A percentile compares a stretch with the other conserved stretches of the same genome.
Evolutionary conservation across 2,329 filamentous ascomycete species (phyloP).

Genomic region (Nannizziopsis barbatae): DNA sequence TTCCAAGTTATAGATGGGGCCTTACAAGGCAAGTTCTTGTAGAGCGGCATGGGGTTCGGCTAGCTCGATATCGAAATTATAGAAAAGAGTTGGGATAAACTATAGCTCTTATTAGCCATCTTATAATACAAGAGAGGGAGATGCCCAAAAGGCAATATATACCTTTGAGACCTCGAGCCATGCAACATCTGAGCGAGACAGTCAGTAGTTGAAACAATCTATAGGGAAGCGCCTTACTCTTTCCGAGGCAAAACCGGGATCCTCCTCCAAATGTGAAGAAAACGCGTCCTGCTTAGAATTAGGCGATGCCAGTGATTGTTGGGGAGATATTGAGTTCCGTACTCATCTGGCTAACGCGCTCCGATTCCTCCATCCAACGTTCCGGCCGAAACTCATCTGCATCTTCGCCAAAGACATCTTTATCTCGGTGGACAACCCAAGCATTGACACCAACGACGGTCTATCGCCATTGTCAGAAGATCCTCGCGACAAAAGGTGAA

Average conservation of each 20-base stretch:
- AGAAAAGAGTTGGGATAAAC: neutral
- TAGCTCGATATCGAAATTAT: neutral
- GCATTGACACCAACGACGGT: conserved; percentile 65
- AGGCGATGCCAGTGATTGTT: neutral
- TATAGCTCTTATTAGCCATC: neutral
- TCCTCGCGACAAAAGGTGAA: too few species aligned
- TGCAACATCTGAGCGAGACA: neutral
- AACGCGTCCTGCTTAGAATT: neutral
- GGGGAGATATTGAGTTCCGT: neutral
- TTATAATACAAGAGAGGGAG: neutral
- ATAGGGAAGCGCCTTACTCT: neutral
- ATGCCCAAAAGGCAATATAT: neutral
- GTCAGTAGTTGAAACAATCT: neutral
- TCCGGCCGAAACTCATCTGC: conserved; percentile 19
- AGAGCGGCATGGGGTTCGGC: neutral
- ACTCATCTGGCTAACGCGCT: neutral
- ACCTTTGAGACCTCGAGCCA: conserved; percentile 5
- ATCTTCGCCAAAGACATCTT: conserved; percentile 30
- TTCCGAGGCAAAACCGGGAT: conserved; percentile 2
- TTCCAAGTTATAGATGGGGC: neutral
- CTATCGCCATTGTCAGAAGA: neutral
- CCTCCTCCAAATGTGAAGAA: neutral
- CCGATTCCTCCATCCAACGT: conserved; percentile 14
- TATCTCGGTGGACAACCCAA: conserved; percentile 46
- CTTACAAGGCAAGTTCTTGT: conserved; percentile 1